Evolutionary conservation across 495 filamentous ascomycete species (phyloP).

Genomic region (Penicillium roqueforti): DNA sequence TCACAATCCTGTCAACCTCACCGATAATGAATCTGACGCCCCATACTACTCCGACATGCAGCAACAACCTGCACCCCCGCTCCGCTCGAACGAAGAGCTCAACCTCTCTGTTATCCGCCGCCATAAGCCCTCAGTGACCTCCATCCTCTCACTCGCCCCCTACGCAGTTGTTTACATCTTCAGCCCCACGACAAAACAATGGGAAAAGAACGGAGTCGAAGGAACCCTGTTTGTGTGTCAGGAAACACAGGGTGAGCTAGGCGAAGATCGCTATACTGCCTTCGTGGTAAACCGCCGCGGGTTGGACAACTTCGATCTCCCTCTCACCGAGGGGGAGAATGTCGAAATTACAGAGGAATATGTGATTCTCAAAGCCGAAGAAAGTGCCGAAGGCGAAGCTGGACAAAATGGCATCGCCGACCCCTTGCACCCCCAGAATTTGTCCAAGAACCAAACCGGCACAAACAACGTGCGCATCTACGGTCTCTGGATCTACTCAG

Average conservation of each 20-base stretch:
- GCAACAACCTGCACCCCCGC: slow-evolving; percentile 39
- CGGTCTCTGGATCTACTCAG: slow-evolving; percentile 64
- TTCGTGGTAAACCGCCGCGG: slow-evolving; percentile 59
- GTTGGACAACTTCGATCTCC: slow-evolving; percentile 54
- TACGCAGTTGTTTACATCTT: slow-evolving; percentile 80
- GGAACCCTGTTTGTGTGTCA: slow-evolving; percentile 80
- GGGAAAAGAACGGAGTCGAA: slow-evolving; percentile 76
- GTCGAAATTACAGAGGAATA: slow-evolving; percentile 59
- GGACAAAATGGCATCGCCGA: slow-evolving; percentile 17
- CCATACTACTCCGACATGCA: slow-evolving; percentile 42
- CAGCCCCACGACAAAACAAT: slow-evolving; percentile 52
- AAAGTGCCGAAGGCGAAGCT: slow-evolving; percentile 9
- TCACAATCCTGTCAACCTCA: slow-evolving; percentile 34
- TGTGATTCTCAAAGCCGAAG: slow-evolving; percentile 52
- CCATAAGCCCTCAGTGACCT: slow-evolving; percentile 62
- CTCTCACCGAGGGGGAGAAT: slow-evolving; percentile 48
- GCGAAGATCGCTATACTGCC: slow-evolving; percentile 53
- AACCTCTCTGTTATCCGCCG: slow-evolving; percentile 76
- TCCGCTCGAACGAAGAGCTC: slow-evolving; percentile 70
- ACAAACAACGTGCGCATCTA: slow-evolving; percentile 38
- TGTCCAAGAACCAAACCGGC: slow-evolving; percentile 8
- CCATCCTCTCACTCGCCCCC: slow-evolving; percentile 69
- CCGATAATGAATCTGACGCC: slow-evolving; percentile 65
- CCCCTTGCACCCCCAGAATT: slow-evolving; percentile 13
- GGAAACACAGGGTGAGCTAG: slow-evolving; percentile 40